phyloP scores from a whole-genome alignment of 306 rosid genomes.

The Oxytropis ochrocephala region DNA sequence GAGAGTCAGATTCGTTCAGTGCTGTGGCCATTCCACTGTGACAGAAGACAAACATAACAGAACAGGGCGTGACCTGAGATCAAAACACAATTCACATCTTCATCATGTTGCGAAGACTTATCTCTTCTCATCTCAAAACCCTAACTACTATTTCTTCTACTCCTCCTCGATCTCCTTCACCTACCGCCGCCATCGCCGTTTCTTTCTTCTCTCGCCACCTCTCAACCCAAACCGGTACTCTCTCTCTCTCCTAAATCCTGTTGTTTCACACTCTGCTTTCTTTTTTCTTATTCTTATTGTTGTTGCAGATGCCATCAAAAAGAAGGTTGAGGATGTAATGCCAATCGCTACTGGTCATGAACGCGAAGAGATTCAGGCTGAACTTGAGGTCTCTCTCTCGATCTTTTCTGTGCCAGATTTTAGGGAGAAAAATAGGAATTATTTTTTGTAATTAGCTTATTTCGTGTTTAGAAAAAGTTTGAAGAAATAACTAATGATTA shows the following conservation, averaged over 20 bases:
- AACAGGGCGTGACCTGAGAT: constrained; percentile 35
- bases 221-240: constrained; percentile 51
- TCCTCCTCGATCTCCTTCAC: constrained; percentile 42
- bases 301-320: constrained; percentile 31
- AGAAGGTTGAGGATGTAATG: too few species aligned
- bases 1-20: too few species aligned
- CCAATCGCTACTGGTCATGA: too few species aligned
- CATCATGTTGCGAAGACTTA: constrained; percentile 66
- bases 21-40: too few species aligned
- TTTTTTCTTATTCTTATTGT: neutral
- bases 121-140: constrained; percentile 62
- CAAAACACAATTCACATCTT: neutral
- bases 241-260: neutral
- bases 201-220: constrained; percentile 20
- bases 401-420: neutral
- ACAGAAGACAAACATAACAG: too few species aligned
- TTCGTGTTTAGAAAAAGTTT: neutral
- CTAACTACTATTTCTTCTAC: constrained; percentile 23
- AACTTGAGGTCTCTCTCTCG: constrained; percentile 43
- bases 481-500: neutral
- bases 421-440: neutral
- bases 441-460: neutral
- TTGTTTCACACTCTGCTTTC: neutral
- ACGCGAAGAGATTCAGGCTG: constrained; percentile 57
- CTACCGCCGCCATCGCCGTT: constrained; percentile 22